Conservation (phyloP, 75 land plant genomes). For the Selaginella tamariscina region DNA sequence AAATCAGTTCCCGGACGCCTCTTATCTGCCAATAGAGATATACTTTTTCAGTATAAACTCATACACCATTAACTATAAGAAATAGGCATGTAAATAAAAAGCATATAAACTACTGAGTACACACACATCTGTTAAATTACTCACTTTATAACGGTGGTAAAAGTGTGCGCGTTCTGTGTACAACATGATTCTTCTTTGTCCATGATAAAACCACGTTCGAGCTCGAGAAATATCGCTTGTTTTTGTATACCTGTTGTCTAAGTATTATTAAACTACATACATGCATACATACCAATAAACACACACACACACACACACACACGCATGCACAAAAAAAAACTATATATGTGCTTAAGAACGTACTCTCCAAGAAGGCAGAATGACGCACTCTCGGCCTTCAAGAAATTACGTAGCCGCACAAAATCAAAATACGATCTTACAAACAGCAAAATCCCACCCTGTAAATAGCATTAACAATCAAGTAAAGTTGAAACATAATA, state of each 20-base stretch:
- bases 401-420: slow-evolving; percentile 71
- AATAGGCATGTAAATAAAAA: too few species aligned
- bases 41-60: neutral
- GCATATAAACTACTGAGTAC: neutral
- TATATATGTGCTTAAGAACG: too few species aligned
- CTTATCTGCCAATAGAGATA: slow-evolving; percentile 49
- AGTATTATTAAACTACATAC: neutral
- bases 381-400: slow-evolving; percentile 62
- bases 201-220: slow-evolving; percentile 71
- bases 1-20: slow-evolving; percentile 65
- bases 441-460: slow-evolving; percentile 84
- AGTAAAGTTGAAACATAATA: too few species aligned
- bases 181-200: slow-evolving; percentile 63
- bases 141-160: slow-evolving; percentile 84
- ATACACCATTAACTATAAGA: too few species aligned
- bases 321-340: too few species aligned
- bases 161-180: slow-evolving; percentile 93
- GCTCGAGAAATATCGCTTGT: slow-evolving; percentile 81
- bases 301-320: too few species aligned
- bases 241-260: slow-evolving; percentile 48
- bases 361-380: slow-evolving; percentile 86
- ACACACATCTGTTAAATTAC: neutral
- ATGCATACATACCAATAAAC: too few species aligned
- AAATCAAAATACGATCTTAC: slow-evolving; percentile 74
- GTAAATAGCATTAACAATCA: slow-evolving; percentile 10